These are phyloP conservation scores for Eucalyptus albens DNA, from an alignment of 345 rosid genomes.

Conservation along the genomic window DNA sequence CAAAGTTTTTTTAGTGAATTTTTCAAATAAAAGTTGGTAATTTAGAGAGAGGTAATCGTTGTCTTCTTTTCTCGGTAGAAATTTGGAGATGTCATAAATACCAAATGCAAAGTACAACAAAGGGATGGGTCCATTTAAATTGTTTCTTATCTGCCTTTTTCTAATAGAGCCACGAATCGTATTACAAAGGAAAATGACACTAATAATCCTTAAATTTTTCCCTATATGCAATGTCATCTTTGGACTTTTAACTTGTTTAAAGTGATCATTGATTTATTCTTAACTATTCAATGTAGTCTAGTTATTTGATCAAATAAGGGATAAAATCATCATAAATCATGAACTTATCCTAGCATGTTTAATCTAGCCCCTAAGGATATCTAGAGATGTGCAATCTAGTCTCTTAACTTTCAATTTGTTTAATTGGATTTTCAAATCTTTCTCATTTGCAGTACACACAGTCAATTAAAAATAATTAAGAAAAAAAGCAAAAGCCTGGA, in stretches of 20 bases:
- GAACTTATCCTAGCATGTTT: not conserved
- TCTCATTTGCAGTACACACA: not conserved
- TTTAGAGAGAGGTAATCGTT: not conserved
- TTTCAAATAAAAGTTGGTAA: not conserved
- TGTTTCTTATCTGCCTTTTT: not conserved
- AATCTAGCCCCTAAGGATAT: not conserved
- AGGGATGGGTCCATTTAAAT: not conserved
- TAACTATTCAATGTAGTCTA: not conserved
- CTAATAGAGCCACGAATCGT: not conserved
- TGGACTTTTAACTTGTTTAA: not conserved
- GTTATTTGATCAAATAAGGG: not conserved
- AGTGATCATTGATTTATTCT: not conserved
- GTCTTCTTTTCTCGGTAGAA: not conserved
- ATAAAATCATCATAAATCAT: not conserved
- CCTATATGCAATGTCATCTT: not conserved
- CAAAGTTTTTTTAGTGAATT: not conserved
- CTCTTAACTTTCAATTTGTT: not conserved
- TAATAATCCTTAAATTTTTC: not conserved
- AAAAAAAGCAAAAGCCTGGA: not conserved
- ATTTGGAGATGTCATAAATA: not conserved
- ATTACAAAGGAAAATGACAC: not conserved
- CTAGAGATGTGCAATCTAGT: not conserved
- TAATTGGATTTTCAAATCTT: not conserved
- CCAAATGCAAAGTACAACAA: not conserved
- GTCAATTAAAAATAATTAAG: not conserved